Conservation (phyloP, 2,329 filamentous ascomycete species). For the Aspergillus aculeatus region DNA sequence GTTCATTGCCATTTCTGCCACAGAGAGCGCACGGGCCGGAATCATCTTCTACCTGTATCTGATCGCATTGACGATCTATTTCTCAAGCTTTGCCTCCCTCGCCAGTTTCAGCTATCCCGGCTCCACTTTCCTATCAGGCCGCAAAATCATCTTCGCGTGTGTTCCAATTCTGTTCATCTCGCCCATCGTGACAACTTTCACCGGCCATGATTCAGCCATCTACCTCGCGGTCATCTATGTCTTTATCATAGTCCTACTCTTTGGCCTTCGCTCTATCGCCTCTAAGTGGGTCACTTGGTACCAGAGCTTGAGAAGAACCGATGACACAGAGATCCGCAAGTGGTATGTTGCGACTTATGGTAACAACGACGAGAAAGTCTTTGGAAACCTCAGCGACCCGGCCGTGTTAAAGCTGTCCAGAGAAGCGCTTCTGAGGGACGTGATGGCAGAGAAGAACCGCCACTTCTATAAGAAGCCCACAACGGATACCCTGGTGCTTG, state of each 20-base stretch:
- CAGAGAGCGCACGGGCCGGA: slow-evolving; percentile 47
- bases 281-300: slow-evolving; percentile 61
- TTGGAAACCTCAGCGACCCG: slow-evolving; percentile 49
- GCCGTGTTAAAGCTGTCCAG: slow-evolving; percentile 51
- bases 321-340: slow-evolving; percentile 41
- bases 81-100: slow-evolving; percentile 56
- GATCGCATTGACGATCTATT: slow-evolving; percentile 57
- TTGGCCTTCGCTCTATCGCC: slow-evolving; percentile 55
- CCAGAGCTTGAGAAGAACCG: slow-evolving; percentile 39
- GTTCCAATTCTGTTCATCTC: slow-evolving; percentile 58
- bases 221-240: slow-evolving; percentile 56
- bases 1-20: slow-evolving; percentile 51
- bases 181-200: slow-evolving; percentile 56
- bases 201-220: slow-evolving; percentile 54
- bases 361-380: slow-evolving; percentile 38
- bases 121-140: slow-evolving; percentile 57
- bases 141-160: slow-evolving; percentile 55
- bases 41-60: slow-evolving; percentile 62
- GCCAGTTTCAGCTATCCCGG: slow-evolving; percentile 56
- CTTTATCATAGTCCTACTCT: slow-evolving; percentile 53
- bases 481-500: slow-evolving; percentile 48
- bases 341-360: slow-evolving; percentile 39
- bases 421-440: slow-evolving; percentile 46
- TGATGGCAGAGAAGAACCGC: slow-evolving; percentile 47
- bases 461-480: slow-evolving; percentile 45